Percentiles rank a stretch among this genome's conserved stretches.
These are phyloP conservation scores for Neofusicoccum laricinum DNA, from an alignment of 2,329 filamentous ascomycete species.

Conservation along the genomic window DNA sequence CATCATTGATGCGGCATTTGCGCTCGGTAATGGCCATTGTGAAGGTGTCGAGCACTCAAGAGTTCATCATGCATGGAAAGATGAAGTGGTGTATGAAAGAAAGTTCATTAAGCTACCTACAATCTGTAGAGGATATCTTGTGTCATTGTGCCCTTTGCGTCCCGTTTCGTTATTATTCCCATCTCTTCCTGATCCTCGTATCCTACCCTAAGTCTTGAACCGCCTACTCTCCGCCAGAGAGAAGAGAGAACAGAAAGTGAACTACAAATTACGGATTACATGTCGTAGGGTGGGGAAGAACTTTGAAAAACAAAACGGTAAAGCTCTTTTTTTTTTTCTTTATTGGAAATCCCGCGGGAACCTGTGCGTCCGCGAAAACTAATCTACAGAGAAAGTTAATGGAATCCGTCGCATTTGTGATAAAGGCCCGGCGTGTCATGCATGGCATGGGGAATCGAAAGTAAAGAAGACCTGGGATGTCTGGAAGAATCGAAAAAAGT, in stretches of 20 bases:
- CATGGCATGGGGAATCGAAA: slow-evolving; percentile 4
- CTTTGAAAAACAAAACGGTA: background rate
- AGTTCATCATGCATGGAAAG: too few relatives aligned
- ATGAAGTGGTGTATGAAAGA: too few relatives aligned
- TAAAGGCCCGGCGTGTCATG: slow-evolving; percentile 1
- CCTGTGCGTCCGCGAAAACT: background rate
- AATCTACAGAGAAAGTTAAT: slow-evolving; percentile 13
- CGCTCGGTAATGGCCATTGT: too few relatives aligned
- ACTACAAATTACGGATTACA: background rate
- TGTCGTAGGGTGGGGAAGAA: background rate
- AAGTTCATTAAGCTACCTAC: too few relatives aligned
- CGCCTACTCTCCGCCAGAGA: background rate
- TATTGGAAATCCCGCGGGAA: background rate
- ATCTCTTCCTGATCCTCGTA: background rate
- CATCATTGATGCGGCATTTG: too few relatives aligned
- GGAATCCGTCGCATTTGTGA: background rate
- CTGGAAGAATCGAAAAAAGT: background rate
- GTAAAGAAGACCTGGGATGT: background rate
- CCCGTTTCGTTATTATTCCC: background rate
- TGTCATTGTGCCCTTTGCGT: too few relatives aligned
- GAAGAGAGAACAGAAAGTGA: background rate
- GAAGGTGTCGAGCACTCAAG: too few relatives aligned
- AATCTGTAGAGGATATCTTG: too few relatives aligned
- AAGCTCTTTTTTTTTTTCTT: slow-evolving; percentile 9
- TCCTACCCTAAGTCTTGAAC: background rate